These are phyloP conservation scores for Epichloe hybrida DNA, from an alignment of 2,329 filamentous ascomycete species.

Conservation along the genomic window DNA sequence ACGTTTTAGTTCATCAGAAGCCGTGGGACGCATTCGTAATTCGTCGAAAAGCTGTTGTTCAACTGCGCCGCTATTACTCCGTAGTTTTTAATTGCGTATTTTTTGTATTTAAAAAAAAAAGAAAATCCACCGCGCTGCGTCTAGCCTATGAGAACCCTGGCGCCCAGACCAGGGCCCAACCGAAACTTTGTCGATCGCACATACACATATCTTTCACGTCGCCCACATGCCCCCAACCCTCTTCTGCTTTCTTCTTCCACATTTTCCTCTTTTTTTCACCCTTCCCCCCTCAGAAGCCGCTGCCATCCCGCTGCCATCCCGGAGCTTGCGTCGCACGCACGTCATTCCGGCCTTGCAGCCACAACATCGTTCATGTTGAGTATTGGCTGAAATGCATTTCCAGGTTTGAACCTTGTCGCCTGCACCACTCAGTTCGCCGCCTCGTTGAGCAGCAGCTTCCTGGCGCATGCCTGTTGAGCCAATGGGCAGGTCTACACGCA, in stretches of 20 bases:
- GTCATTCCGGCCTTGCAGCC: not conserved
- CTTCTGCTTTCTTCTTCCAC: not conserved
- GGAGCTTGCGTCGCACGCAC: not conserved
- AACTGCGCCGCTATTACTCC: too few species aligned
- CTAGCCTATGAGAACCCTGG: not conserved
- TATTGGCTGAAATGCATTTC: not conserved
- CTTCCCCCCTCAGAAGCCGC: not conserved
- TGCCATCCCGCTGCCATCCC: not conserved
- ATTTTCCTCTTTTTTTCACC: not conserved
- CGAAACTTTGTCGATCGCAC: too few species aligned
- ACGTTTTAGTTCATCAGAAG: too few species aligned
- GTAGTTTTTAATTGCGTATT: too few species aligned
- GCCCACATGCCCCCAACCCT: not conserved
- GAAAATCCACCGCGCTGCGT: not conserved
- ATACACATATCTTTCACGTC: too few species aligned
- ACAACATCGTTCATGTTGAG: not conserved
- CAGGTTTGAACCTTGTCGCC: not conserved
- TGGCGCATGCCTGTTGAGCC: too few species aligned
- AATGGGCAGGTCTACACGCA: too few species aligned
- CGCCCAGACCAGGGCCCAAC: not conserved
- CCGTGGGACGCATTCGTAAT: too few species aligned
- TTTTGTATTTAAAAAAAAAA: too few species aligned
- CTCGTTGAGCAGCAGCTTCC: too few species aligned
- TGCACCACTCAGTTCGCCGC: not conserved
- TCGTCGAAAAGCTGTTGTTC: too few species aligned